Base-by-base conservation (phyloP, 805 yeast species). In the Barnettozyma sucrosica region DNA sequence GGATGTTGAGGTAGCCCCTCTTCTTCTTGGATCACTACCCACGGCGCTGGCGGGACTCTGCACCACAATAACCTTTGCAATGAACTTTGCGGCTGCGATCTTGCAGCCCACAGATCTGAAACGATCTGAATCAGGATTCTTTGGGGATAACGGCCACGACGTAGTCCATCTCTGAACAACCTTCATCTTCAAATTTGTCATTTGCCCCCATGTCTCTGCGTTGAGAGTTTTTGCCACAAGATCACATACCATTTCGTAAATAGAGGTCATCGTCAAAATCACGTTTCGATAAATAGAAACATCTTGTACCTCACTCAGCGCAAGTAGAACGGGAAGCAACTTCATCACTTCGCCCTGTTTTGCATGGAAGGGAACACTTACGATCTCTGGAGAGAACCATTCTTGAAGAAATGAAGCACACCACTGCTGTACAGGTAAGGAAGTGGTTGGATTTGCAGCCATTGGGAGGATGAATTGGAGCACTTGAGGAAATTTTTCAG, bases 41-140 rank as follows among this genome's bases (percentile, higher is more conserved):
- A 47, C 51, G 10, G 47, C 46, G 10, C 58, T 50, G 3, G 73
- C 65, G 3, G 76, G 70, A 4, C 80, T 65, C 49, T 83, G 89
- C 1, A 77, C 73, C 32, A 72, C 68, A 13, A 82, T 71, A 5
- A 82, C 65, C 46, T 74, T 74, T n/a, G 79, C 79, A 10, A 88
- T 76, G 50, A 90, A 80, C 64, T 85, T 87, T 45, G 83, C 69
- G n/a, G 84, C 70, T 25, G 90, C 82, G n/a, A 85, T 66, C 62
- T 77, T 80, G 41, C 81, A 68, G 13, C 84, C 80, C 34, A 80
- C 64, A 41, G 80, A 75, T 61, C 81, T 74, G 32, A 68, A 58
- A 26, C 66, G 67, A 47, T 62, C 62, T 5, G 53, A 21, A 19
- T 57, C 52, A 8, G 54, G 52, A 24, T 52, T 44, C 13, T 48